Evolutionary conservation across 1,284 basidiomycete species (phyloP).

Genomic region (Microbotryum silenes-acaulis): DNA sequence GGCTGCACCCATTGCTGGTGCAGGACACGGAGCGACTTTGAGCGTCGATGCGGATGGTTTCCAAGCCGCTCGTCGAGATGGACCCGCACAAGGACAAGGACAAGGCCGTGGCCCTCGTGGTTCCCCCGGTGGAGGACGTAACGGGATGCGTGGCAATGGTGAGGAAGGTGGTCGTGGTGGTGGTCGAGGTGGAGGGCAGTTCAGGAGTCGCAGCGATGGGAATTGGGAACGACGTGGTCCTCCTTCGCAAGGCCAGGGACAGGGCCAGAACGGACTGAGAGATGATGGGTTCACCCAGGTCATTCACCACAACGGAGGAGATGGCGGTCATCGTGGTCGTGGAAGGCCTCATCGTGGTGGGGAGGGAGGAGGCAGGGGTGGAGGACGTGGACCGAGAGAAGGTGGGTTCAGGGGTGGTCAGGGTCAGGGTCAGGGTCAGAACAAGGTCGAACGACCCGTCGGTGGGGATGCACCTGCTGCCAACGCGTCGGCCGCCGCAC

Average conservation of each 20-base stretch:
- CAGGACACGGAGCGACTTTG: neutral
- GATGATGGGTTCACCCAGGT: too few relatives aligned
- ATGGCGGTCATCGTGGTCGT: conserved; percentile 4
- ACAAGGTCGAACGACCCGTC: too few relatives aligned
- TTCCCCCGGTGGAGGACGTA: neutral
- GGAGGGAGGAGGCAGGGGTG: neutral
- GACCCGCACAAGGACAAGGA: neutral
- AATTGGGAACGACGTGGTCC: too few relatives aligned
- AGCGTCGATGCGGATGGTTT: conserved; percentile 15
- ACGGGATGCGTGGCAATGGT: neutral
- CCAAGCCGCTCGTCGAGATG: conserved; percentile 4
- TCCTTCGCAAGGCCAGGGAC: too few relatives aligned
- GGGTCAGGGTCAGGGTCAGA: neutral
- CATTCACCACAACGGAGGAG: neutral
- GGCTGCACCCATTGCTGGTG: neutral
- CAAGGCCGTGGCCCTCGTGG: neutral
- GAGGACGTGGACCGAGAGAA: conserved; percentile 2
- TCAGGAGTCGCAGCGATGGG: neutral
- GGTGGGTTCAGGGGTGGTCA: neutral
- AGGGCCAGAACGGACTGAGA: too few relatives aligned
- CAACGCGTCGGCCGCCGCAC: too few relatives aligned
- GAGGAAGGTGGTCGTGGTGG: neutral
- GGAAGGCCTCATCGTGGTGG: neutral
- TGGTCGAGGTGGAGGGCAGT: neutral
- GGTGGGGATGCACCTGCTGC: too few relatives aligned